phyloP scores from a whole-genome alignment of 2,329 filamentous ascomycete genomes.

The Cordyceps farinosa region DNA sequence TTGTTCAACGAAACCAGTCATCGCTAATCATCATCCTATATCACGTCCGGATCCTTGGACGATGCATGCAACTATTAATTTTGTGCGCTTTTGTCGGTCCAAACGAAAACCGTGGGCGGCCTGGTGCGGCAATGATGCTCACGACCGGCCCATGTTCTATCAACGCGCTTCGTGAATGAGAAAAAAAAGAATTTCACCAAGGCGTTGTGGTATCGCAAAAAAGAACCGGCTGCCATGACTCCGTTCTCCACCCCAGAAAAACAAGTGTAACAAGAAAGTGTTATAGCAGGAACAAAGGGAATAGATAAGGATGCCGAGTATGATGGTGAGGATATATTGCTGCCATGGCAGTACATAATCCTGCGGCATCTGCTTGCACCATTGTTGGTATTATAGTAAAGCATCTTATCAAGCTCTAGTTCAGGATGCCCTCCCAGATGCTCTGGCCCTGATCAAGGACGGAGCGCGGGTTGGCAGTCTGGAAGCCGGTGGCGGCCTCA shows the following conservation, averaged over 20 bases:
- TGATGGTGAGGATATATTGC: conserved; percentile 7
- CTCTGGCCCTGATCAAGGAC: conserved; percentile 56
- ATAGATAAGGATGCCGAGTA: conserved; percentile 14
- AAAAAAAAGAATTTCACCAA: not conserved
- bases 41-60: conserved; percentile 10
- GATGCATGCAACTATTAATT: conserved; percentile 18
- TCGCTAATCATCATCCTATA: conserved; percentile 16
- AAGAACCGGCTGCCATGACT: conserved; percentile 16
- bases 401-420: conserved; percentile 33
- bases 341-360: conserved; percentile 19
- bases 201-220: conserved; percentile 16
- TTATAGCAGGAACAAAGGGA: conserved; percentile 24
- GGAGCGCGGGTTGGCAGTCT: conserved; percentile 45
- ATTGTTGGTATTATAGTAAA: conserved; percentile 12
- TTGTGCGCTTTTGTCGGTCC: conserved; percentile 12
- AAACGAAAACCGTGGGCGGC: not conserved
- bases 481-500: conserved; percentile 50
- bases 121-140: not conserved
- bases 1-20: conserved; percentile 9
- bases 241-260: conserved; percentile 17
- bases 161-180: conserved; percentile 1
- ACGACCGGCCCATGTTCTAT: conserved; percentile 6
- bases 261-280: conserved; percentile 11
- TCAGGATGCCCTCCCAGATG: conserved; percentile 65
- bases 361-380: conserved; percentile 11